These are phyloP conservation scores for Ramaria sp. DNA, from an alignment of 768 basidiomycete genomes.

Conservation along the genomic window DNA sequence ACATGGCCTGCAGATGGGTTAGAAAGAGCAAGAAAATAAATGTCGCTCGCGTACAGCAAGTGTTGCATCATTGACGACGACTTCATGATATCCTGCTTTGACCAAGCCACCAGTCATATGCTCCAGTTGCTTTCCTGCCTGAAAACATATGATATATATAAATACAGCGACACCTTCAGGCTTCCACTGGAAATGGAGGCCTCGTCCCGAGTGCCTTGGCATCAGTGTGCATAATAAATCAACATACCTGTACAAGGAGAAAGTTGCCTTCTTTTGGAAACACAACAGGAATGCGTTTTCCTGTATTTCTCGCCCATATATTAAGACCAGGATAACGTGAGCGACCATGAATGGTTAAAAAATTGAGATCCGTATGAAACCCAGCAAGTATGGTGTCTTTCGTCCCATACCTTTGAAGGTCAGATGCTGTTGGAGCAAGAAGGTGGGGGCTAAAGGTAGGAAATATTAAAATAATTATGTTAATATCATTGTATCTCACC, in stretches of 20 bases:
- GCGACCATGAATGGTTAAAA: constrained; percentile 83
- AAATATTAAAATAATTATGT: not conserved
- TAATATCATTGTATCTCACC: constrained; percentile 33
- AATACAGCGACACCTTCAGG: no score
- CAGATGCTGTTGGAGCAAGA: constrained; percentile 89
- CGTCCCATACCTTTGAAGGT: constrained; percentile 67
- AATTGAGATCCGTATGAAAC: constrained; percentile 92
- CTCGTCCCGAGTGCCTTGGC: not conserved
- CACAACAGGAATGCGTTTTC: constrained; percentile 78
- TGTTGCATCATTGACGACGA: constrained; percentile 79
- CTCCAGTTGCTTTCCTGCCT: constrained; percentile 89
- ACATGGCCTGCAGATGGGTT: constrained; percentile 40
- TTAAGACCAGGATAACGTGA: constrained; percentile 81
- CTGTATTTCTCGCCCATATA: constrained; percentile 92
- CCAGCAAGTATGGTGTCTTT: constrained; percentile 85
- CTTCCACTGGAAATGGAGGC: not conserved
- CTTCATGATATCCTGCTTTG: constrained; percentile 91
- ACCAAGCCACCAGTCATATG: constrained; percentile 76
- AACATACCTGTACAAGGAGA: constrained; percentile 61
- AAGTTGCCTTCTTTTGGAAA: constrained; percentile 74
- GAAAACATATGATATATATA: not conserved
- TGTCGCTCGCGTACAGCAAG: constrained; percentile 38
- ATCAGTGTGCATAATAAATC: not conserved
- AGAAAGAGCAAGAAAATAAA: not conserved
- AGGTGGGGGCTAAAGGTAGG: constrained; percentile 54